These are phyloP conservation scores for Bromus sterilis DNA, from an alignment of 176 grass and related monocot species.

Conservation along the genomic window DNA sequence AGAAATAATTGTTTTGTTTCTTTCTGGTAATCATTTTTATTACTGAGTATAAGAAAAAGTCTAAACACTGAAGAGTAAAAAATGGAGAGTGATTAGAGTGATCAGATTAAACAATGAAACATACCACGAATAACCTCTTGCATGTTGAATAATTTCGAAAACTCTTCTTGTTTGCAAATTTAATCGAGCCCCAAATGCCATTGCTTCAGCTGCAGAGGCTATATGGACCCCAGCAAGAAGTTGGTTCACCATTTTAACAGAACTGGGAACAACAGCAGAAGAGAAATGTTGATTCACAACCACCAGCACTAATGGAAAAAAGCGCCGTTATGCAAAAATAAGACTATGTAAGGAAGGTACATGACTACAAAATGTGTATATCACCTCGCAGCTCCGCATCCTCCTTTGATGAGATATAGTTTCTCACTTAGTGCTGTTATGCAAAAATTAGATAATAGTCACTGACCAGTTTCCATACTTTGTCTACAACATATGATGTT, in stretches of 20 bases:
- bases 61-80: background rate
- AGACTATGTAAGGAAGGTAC: slow-evolving; percentile 7
- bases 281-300: background rate
- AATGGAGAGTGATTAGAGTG: background rate
- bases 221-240: slow-evolving; percentile 99
- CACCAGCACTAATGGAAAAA: background rate
- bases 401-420: slow-evolving; percentile 94
- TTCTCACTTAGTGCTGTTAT: slow-evolving; percentile 86
- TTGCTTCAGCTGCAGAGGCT: slow-evolving; percentile 83
- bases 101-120: slow-evolving; percentile 12
- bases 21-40: background rate
- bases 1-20: background rate
- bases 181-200: slow-evolving; percentile 83
- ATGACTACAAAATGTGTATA: slow-evolving; percentile 17
- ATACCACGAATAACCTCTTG: slow-evolving; percentile 90
- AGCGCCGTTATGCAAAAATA: background rate
- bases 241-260: slow-evolving; percentile 99
- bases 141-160: slow-evolving; percentile 85
- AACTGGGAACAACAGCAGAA: slow-evolving; percentile 53
- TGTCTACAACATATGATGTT: slow-evolving; percentile 10
- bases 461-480: background rate
- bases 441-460: background rate
- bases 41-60: slow-evolving; percentile 10
- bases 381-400: slow-evolving; percentile 99
- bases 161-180: slow-evolving; percentile 67